phyloP scores from a whole-genome alignment of 2,329 filamentous ascomycete species.

The Leptoxyphium fumago region DNA sequence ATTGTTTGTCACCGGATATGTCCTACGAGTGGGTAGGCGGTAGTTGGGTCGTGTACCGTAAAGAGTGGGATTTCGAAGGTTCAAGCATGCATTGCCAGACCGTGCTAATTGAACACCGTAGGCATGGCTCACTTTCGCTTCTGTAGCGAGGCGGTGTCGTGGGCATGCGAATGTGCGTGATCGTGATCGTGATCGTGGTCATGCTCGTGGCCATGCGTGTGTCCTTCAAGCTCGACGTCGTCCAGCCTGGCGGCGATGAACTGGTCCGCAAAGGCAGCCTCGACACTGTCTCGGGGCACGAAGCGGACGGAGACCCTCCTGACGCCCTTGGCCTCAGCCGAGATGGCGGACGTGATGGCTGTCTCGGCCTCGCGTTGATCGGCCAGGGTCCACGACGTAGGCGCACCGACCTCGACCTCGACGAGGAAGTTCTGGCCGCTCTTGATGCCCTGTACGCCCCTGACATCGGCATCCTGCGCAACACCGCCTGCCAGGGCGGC shows the following conservation, averaged over 20 bases:
- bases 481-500: constrained; percentile 35
- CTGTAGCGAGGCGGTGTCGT: not conserved
- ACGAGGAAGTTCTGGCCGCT: constrained; percentile 93
- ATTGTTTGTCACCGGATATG: too few species aligned
- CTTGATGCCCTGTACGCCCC: constrained; percentile 78
- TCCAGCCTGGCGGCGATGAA: constrained; percentile 21
- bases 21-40: too few species aligned
- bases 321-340: constrained; percentile 66
- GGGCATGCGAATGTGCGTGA: not conserved
- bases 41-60: too few species aligned
- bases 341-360: constrained; percentile 55
- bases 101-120: too few species aligned
- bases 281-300: constrained; percentile 40
- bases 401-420: constrained; percentile 74
- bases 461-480: constrained; percentile 43
- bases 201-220: constrained; percentile 12
- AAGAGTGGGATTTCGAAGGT: too few species aligned
- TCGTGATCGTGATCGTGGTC: constrained; percentile 9
- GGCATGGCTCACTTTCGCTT: not conserved
- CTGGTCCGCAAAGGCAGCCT: constrained; percentile 51
- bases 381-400: constrained; percentile 59
- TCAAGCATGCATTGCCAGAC: too few species aligned
- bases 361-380: constrained; percentile 58
- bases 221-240: constrained; percentile 9
- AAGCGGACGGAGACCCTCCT: constrained; percentile 75